phyloP scores from a whole-genome alignment of 371 early-diverging fungal species.

The Apophysomyces sp. region DNA sequence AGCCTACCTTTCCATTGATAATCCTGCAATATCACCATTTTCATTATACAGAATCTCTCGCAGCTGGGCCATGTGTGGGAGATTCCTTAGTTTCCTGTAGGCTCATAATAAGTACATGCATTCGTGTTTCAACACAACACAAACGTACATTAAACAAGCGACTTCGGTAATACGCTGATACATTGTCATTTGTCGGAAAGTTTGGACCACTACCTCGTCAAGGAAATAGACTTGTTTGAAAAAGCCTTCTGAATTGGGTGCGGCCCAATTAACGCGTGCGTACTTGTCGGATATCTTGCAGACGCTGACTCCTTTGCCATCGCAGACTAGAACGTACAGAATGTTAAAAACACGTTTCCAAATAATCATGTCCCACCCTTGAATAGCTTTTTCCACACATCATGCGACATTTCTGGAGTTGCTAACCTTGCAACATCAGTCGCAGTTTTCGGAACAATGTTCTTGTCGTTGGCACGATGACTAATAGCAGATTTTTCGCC shows the following conservation, averaged over 20 bases:
- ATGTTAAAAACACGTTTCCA: not conserved
- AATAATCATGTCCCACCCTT: slow-evolving; percentile 9
- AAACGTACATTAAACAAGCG: slow-evolving; percentile 21
- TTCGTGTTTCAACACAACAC: slow-evolving; percentile 13
- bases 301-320: slow-evolving; percentile 24
- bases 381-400: slow-evolving; percentile 20
- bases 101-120: not conserved
- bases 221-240: slow-evolving; percentile 47
- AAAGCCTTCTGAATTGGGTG: slow-evolving; percentile 42
- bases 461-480: slow-evolving; percentile 10
- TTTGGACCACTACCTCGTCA: slow-evolving; percentile 35
- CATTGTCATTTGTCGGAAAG: slow-evolving; percentile 45
- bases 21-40: slow-evolving; percentile 40
- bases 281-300: slow-evolving; percentile 25
- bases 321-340: not conserved
- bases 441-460: not conserved
- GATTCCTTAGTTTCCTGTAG: not conserved
- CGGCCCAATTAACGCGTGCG: slow-evolving; percentile 11
- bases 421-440: not conserved
- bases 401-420: slow-evolving; percentile 7
- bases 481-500: not conserved
- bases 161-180: slow-evolving; percentile 44
- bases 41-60: slow-evolving; percentile 39
- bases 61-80: slow-evolving; percentile 40
- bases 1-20: slow-evolving; percentile 38